Evolutionary conservation across 2,329 filamentous ascomycete species (phyloP).

Genomic region (Aspergillus clavatus): DNA sequence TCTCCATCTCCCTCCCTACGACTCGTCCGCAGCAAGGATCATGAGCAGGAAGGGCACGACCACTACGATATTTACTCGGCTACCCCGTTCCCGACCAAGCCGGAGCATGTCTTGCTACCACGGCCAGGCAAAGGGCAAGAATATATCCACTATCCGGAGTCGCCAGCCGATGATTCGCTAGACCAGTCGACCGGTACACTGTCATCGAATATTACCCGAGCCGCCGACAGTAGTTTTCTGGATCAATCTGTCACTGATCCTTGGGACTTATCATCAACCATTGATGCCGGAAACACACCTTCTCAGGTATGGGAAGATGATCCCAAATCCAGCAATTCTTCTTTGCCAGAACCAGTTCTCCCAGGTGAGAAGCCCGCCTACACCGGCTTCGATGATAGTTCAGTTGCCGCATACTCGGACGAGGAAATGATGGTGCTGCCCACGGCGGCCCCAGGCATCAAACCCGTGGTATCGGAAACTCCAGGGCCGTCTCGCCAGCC

Average conservation of each 20-base stretch:
- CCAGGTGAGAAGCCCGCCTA: conserved; percentile 19
- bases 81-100: conserved; percentile 46
- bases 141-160: conserved; percentile 28
- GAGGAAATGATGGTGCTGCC: conserved; percentile 32
- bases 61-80: conserved; percentile 41
- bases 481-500: conserved; percentile 22
- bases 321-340: conserved; percentile 35
- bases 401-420: conserved; percentile 27
- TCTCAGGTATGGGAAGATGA: conserved; percentile 38
- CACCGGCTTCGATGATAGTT: conserved; percentile 16
- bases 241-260: conserved; percentile 25
- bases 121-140: conserved; percentile 37
- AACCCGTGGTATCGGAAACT: conserved; percentile 30
- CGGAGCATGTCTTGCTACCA: conserved; percentile 43
- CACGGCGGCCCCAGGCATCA: conserved; percentile 34
- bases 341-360: conserved; percentile 26
- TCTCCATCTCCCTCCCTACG: conserved; percentile 36
- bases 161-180: conserved; percentile 29
- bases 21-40: conserved; percentile 27
- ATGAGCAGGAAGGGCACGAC: conserved; percentile 30
- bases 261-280: conserved; percentile 36
- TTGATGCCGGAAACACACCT: conserved; percentile 34
- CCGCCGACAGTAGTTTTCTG: conserved; percentile 22
- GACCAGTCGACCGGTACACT: conserved; percentile 26
- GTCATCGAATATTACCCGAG: conserved; percentile 26